Base-by-base conservation (phyloP, 139 green algal species). In the Chlorokybus atmophyticus region DNA sequence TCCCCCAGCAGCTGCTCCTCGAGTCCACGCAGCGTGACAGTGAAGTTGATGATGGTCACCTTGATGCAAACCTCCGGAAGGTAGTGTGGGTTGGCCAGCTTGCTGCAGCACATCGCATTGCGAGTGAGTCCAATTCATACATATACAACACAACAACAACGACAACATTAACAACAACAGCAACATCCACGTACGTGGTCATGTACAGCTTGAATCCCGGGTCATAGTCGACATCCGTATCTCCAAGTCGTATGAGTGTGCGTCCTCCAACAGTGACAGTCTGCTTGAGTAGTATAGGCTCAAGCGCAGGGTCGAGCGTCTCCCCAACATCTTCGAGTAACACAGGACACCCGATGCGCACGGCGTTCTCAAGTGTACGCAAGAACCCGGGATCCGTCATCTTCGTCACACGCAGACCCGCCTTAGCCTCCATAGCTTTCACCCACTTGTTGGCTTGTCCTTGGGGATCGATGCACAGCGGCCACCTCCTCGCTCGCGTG, bases 31-130 rank as follows among this genome's bases (percentile, higher is more conserved):
- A 57, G 54, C 17, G 78, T 84, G 10, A 84, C 78, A 7, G 80
- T 86, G 66, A 93, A 93, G 75, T 93, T 90, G 53, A 93, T 81
- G 39, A 93, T 52, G n/a, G 73, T 82, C 25, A 85, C 73, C 73
- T 87, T 87, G 62, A 85, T 86, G 75, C 77, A 89, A 1, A 82
- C 57, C 64, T 93, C 82, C 2, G 83, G 82, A 32, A 87, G 70
- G 70, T 87, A 91, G 71, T 88, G 80, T 25, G 84, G 84, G 66
- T 91, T 91, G 54, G 82, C 54, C 57, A 85, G 53, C 63, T 81
- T 82, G 7, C n/a, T n/a, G n/a, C n/a, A n/a, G n/a, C n/a, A n/a
- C n/a, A n/a, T n/a, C n/a, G n/a, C n/a, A n/a, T n/a, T n/a, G n/a
- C n/a, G n/a, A n/a, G n/a, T n/a, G n/a, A n/a, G n/a, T n/a, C n/a